Conservation (phyloP, 2,329 filamentous ascomycete species). For the Graphilbum ipis-grandicollis region DNA sequence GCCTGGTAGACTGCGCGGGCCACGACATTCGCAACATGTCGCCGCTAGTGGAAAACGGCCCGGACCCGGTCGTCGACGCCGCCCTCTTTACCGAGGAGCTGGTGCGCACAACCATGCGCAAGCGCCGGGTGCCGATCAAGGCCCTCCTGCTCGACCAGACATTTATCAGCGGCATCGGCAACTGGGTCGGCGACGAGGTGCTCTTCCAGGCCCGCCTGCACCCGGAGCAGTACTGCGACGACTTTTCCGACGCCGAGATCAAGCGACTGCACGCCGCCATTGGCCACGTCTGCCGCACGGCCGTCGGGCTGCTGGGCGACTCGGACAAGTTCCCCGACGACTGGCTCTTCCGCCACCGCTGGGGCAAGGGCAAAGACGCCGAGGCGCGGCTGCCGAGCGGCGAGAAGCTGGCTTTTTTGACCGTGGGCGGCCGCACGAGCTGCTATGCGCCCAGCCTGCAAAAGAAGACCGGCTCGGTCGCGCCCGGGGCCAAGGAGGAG, state of each 20-base stretch:
- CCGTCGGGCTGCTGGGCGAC: conserved; percentile 64
- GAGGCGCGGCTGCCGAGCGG: conserved; percentile 59
- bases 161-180: conserved; percentile 82
- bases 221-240: conserved; percentile 83
- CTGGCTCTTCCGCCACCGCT: conserved; percentile 80
- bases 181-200: conserved; percentile 94
- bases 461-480: conserved; percentile 48
- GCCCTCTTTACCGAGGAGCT: conserved; percentile 61
- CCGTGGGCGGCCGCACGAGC: conserved; percentile 79
- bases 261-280: conserved; percentile 55
- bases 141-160: conserved; percentile 75
- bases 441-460: conserved; percentile 75
- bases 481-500: conserved; percentile 25
- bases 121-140: conserved; percentile 75
- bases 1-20: conserved; percentile 66
- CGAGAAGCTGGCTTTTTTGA: conserved; percentile 70
- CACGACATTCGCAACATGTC: conserved; percentile 57
- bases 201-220: conserved; percentile 79
- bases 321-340: conserved; percentile 69
- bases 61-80: conserved; percentile 75
- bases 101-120: conserved; percentile 50
- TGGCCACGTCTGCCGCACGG: conserved; percentile 61
- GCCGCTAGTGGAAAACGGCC: conserved; percentile 80
- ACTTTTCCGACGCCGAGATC: conserved; percentile 56
- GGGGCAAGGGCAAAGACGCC: conserved; percentile 68